Base-by-base conservation (phyloP, 768 basidiomycete genomes). In the Pulveroboletus sp. region DNA sequence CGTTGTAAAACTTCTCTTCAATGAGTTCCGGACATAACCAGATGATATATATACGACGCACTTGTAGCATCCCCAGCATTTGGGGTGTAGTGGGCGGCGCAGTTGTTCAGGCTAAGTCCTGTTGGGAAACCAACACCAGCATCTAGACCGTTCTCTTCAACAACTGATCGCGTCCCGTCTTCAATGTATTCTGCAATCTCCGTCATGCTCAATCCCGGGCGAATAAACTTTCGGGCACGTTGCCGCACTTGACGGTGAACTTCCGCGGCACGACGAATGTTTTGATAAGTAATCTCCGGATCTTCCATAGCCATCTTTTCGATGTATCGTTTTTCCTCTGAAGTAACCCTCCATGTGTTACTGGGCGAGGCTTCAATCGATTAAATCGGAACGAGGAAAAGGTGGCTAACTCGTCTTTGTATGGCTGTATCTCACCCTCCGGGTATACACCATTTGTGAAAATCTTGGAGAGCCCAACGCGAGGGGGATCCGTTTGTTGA, bases 121-220 rank as follows among this genome's bases (percentile, higher is more conserved):
- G 95, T 98, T 24, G 97, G 97, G 71, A 99, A 99, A 2, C 94
- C 97, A 53, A 99, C 77, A 2, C 97, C 97, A 34, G 81, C 72
- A 50, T 93, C 82, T 45, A 92, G 65, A 10, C 91, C 93, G 55
- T 85, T 81, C 70, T 89, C 94, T 69, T 98, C 97, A 0, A 95
- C 94, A 27, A 98, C 72, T 2, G 93, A 85, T 43, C 97, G 78
- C 21, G 88, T 91, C 9, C 90, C 88, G 58, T 94, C 84, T 69
- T 99, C 97, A 61, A 99, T 94, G 59, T 84, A 77, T 51, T 98
- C 84, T 27, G 85, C 94, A 56, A 99, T 97, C 59, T 95, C 89
- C 2, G 84, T 94, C 88, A 93, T 90, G 32, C 79, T 77, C 91
- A 97, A 88, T 1, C 97, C 97, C 11, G 94, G 94, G 50, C 82